Evolutionary conservation across 108 stramenopile genomes (phyloP).

Genomic region (Pseudonitzschia delicatissima): DNA sequence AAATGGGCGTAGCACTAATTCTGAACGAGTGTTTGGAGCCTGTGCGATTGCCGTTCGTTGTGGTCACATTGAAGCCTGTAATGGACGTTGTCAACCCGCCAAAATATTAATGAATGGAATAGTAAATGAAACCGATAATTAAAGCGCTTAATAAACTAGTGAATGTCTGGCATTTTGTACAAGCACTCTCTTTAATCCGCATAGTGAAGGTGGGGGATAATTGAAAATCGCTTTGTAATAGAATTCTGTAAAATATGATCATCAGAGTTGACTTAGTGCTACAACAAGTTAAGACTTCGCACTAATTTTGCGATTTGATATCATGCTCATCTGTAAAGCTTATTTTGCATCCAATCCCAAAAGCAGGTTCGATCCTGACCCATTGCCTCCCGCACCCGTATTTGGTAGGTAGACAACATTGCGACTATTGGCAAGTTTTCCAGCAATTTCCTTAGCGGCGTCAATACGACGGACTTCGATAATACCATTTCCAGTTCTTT

Average conservation of each 20-base stretch:
- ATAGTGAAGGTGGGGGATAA: no score
- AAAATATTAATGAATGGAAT: conserved; percentile 37
- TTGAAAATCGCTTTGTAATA: no score
- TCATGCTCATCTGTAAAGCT: no score
- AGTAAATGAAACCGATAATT: no score
- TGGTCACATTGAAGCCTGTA: conserved; percentile 82
- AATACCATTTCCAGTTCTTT: conserved; percentile 94
- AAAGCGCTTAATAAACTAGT: no score
- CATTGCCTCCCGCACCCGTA: conserved; percentile 48
- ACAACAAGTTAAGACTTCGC: no score
- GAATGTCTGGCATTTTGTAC: no score
- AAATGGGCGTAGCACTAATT: conserved; percentile 68
- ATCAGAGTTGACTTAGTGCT: no score
- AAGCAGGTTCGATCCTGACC: conserved; percentile 40
- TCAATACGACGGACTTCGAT: conserved; percentile 99
- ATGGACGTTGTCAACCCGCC: conserved; percentile 60
- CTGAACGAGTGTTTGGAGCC: conserved; percentile 84
- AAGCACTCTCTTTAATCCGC: no score
- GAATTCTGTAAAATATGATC: no score
- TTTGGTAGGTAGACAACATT: conserved; percentile 96
- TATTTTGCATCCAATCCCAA: conserved; percentile 54
- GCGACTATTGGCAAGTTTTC: conserved; percentile 84
- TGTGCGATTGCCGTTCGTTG: conserved; percentile 75
- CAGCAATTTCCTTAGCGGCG: conserved; percentile 99
- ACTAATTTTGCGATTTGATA: no score